Base-by-base conservation (phyloP, 176 grass and related monocot species). In the Raddia guianensis region DNA sequence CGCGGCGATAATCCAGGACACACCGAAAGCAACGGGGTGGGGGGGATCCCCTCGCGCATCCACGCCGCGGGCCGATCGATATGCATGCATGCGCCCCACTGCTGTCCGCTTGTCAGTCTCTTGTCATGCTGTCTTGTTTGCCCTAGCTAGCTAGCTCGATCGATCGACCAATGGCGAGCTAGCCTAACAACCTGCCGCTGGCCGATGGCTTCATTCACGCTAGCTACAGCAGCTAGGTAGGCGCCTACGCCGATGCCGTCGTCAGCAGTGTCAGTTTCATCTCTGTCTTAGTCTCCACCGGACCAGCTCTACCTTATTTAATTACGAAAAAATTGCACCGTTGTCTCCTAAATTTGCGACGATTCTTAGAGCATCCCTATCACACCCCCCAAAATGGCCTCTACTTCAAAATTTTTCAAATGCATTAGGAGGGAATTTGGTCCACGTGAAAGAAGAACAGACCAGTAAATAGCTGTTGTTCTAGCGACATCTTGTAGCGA, bases 51-150 rank as follows among this genome's bases (percentile, higher is more conserved):
- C 27, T 27, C 27, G 27, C 27, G 37, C 37, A 49, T 18, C 44
- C 51, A 21, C 6, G 86, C 32, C 37, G 3, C 37, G 37, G 37
- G 37, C 37, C 37, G 37, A 40, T 27, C 27, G 27, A 27, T 0
- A 27, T 27, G 27, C 27, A 27, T 40, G 37, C 37, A 40, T 4
- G 59, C 50, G 51, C 43, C 84, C 60, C 49, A 35, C 60, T 51
- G 12, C 54, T 15, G 77, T 56, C 54, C 11, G 60, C 48, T 32
- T 78, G 68, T 73, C 77, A 51, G 62, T 49, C 35, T 53, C 71
- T n/a, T 82, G 78, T 82, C 76, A 80, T 4, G 86, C 75, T 84
- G 69, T 84, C 81, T 43, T n/a, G 54, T 63, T 84, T 57, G 45
- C 76, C 53, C 4, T 40, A 40, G 27, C 4, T 44, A 2, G 20